These are phyloP conservation scores for Coemansia sp. DNA, from an alignment of 192 early-diverging fungal genomes.

Conservation along the genomic window DNA sequence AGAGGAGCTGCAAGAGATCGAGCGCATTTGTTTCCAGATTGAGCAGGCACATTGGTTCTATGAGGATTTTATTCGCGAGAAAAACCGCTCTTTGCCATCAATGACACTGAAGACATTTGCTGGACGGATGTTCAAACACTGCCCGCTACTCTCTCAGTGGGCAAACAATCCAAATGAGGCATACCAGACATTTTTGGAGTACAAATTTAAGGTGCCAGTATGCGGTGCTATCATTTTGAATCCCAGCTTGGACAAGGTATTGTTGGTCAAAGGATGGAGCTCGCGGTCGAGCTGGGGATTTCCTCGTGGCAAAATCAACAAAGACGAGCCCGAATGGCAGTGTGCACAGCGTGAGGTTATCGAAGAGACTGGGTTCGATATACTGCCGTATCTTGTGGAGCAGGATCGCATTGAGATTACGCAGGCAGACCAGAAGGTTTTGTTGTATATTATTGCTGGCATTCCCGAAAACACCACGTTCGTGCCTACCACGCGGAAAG, in stretches of 20 bases:
- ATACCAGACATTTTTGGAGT: slow-evolving; percentile 89
- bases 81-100: slow-evolving; percentile 74
- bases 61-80: slow-evolving; percentile 94
- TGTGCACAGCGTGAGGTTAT: slow-evolving; percentile 93
- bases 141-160: slow-evolving; percentile 88
- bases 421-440: slow-evolving; percentile 85
- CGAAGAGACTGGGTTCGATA: slow-evolving; percentile 95
- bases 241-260: slow-evolving; percentile 63
- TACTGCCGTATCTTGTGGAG: slow-evolving; percentile 63
- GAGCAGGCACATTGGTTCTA: slow-evolving; percentile 99
- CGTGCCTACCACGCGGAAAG: slow-evolving; percentile 81
- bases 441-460: slow-evolving; percentile 87
- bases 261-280: slow-evolving; percentile 94
- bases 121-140: slow-evolving; percentile 81
- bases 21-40: slow-evolving; percentile 96
- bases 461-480: slow-evolving; percentile 81
- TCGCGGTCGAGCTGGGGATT: slow-evolving; percentile 93
- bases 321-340: slow-evolving; percentile 81
- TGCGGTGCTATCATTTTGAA: slow-evolving; percentile 97
- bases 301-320: slow-evolving; percentile 98
- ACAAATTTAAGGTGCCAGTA: slow-evolving; percentile 94
- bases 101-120: slow-evolving; percentile 85
- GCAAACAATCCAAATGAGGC: slow-evolving; percentile 82
- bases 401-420: slow-evolving; percentile 84
- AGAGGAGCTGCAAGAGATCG: slow-evolving; percentile 91